Conservation (phyloP, 306 rosid genomes). For the Trifolium subterraneum region DNA sequence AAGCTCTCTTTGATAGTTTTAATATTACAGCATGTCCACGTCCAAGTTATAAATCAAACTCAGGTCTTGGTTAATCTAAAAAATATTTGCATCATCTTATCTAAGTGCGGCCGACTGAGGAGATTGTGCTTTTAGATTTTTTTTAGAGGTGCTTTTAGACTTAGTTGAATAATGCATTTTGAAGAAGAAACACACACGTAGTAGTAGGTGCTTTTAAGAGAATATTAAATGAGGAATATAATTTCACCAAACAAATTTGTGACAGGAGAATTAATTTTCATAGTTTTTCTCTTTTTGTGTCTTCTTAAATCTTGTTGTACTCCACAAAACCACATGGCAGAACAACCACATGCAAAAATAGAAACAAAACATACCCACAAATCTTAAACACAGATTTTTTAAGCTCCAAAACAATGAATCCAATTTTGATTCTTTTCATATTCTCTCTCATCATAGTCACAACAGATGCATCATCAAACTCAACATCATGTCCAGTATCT, state of each 20-base stretch:
- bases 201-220: not conserved
- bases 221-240: not conserved
- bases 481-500: constrained; percentile 67
- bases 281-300: not conserved
- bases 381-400: not conserved
- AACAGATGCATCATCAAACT: constrained; percentile 16
- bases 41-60: too few species aligned
- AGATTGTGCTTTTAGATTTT: too few species aligned
- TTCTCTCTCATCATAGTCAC: constrained; percentile 23
- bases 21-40: too few species aligned
- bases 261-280: not conserved
- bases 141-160: too few species aligned
- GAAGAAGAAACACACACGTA: not conserved
- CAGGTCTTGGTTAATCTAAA: too few species aligned
- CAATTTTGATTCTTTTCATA: constrained; percentile 40
- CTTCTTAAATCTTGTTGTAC: constrained; percentile 1
- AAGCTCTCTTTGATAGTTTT: too few species aligned
- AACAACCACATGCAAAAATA: constrained; percentile 9
- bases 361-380: not conserved
- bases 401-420: constrained; percentile 20
- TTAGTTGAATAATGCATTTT: not conserved
- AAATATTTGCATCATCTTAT: too few species aligned
- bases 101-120: too few species aligned
- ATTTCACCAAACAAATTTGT: not conserved
- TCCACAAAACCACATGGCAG: not conserved